A percentile compares a stretch with the other conserved stretches of the same genome.
Conservation (phyloP, 371 early-diverging fungal species). For the Neoconidiobolus thromboides region DNA sequence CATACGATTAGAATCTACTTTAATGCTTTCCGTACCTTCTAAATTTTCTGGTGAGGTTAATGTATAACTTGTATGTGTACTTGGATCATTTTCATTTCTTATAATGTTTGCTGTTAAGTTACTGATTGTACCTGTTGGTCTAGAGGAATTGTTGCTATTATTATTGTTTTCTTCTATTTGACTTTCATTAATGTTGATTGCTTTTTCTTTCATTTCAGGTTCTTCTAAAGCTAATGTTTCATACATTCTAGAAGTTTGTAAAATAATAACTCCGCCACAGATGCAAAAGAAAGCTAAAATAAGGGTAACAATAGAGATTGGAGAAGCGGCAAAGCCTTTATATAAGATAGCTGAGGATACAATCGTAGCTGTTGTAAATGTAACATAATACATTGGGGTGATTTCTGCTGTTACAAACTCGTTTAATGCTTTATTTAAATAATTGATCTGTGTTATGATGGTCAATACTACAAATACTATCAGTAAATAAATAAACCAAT, state of each 20-base stretch:
- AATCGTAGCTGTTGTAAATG: slow-evolving; percentile 85
- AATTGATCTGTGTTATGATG: slow-evolving; percentile 74
- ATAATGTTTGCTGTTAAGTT: neutral
- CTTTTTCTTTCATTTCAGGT: too few relatives aligned
- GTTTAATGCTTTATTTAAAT: slow-evolving; percentile 90
- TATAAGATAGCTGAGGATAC: slow-evolving; percentile 71
- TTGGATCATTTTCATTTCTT: neutral
- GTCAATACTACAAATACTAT: slow-evolving; percentile 50
- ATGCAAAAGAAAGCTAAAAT: slow-evolving; percentile 80
- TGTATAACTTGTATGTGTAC: neutral
- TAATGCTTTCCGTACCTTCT: neutral
- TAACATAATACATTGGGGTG: slow-evolving; percentile 84
- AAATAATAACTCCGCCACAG: slow-evolving; percentile 23
- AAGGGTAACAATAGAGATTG: slow-evolving; percentile 59
- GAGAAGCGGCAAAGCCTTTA: slow-evolving; percentile 63
- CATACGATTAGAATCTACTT: neutral
- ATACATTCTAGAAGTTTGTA: slow-evolving; percentile 14
- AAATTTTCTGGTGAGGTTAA: neutral
- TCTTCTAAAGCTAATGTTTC: neutral
- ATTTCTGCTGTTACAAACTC: slow-evolving; percentile 80
- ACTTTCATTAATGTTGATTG: neutral
- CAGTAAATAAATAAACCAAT: slow-evolving; percentile 74
- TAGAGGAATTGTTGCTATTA: too few relatives aligned
- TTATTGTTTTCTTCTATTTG: too few relatives aligned
- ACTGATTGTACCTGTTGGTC: neutral